These are phyloP conservation scores for Podospora appendiculata DNA, from an alignment of 495 filamentous ascomycete species.

Conservation along the genomic window DNA sequence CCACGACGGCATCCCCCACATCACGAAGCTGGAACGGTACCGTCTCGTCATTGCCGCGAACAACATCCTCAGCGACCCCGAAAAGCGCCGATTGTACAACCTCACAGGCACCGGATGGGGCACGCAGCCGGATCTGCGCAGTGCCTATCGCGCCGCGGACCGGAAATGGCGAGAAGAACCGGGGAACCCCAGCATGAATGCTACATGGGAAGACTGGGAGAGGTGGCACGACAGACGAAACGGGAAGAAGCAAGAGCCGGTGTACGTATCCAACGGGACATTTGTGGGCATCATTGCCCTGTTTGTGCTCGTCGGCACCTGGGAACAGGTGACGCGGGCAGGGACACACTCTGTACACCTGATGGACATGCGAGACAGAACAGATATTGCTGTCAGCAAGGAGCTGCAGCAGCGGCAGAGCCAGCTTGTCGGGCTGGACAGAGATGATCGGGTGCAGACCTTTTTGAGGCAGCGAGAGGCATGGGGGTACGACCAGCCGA, in stretches of 20 bases:
- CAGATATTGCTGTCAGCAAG: slow-evolving; percentile 54
- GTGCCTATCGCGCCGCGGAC: slow-evolving; percentile 30
- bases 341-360: slow-evolving; percentile 46
- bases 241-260: slow-evolving; percentile 47
- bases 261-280: slow-evolving; percentile 64
- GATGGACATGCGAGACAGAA: slow-evolving; percentile 52
- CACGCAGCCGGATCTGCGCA: slow-evolving; percentile 27
- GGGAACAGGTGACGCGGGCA: slow-evolving; percentile 61
- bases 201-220: slow-evolving; percentile 99
- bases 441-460: slow-evolving; percentile 59
- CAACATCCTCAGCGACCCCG: slow-evolving; percentile 78
- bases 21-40: slow-evolving; percentile 74
- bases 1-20: slow-evolving; percentile 41
- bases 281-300: slow-evolving; percentile 63
- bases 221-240: slow-evolving; percentile 58
- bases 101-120: slow-evolving; percentile 74
- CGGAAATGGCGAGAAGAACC: slow-evolving; percentile 41
- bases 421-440: slow-evolving; percentile 39
- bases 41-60: slow-evolving; percentile 80
- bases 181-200: slow-evolving; percentile 64
- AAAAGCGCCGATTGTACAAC: slow-evolving; percentile 75
- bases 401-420: slow-evolving; percentile 51
- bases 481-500: slow-evolving; percentile 18
- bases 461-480: slow-evolving; percentile 63
- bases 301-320: slow-evolving; percentile 55